Evolutionary conservation across 139 green algal species (phyloP), one percentile per base, ranked within the genome.

Genomic region (Gonium pectorale): DNA sequence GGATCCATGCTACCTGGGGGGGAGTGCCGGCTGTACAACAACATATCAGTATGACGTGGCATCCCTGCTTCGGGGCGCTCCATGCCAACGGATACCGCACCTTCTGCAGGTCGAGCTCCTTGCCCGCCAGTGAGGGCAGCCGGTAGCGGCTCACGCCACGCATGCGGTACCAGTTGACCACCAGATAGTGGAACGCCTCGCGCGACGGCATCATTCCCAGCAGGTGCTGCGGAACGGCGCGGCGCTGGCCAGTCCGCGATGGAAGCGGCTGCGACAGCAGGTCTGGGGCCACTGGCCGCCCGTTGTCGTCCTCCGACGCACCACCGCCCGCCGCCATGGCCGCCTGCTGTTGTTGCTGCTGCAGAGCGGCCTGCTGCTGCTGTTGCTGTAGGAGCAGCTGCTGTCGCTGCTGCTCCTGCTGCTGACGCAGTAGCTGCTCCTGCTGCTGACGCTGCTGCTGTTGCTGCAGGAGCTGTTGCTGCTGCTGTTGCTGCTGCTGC

Each of bases 81-180:
- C 49, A 56, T 70, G 44, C 63, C 26, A n/a, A n/a, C n/a, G n/a
- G n/a, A n/a, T n/a, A n/a, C n/a, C 87, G 79, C 75, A 95, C 91
- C 67, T 78, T 91, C 78, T 92, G 86, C 44, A 97, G 85, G 88
- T 97, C 92, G 31, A 97, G 83, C 59, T 97, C 94, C 46, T 81
- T 81, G 31, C 92, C 83, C 19, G 90, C 89, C 81, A 96, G 95
- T n/a, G 87, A 88, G 46, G 94, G 92, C 29, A 92, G 81, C 80
- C 94, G 94, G 86, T 93, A 96, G 49, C 89, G 90, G 60, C 90
- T 85, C 63, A 90, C 88, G 27, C 90, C 60, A 13, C 90, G 87
- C 21, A 70, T 83, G 49, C 91, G 87, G 83, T 92, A 95, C 86
- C 88, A 90, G 84, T 94, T 94, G 44, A 78, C 79, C 11, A 94